Percentiles rank a stretch among this genome's conserved stretches.
Evolutionary conservation across 2,329 filamentous ascomycete genomes (phyloP).

Genomic region (Colletotrichum phormii): DNA sequence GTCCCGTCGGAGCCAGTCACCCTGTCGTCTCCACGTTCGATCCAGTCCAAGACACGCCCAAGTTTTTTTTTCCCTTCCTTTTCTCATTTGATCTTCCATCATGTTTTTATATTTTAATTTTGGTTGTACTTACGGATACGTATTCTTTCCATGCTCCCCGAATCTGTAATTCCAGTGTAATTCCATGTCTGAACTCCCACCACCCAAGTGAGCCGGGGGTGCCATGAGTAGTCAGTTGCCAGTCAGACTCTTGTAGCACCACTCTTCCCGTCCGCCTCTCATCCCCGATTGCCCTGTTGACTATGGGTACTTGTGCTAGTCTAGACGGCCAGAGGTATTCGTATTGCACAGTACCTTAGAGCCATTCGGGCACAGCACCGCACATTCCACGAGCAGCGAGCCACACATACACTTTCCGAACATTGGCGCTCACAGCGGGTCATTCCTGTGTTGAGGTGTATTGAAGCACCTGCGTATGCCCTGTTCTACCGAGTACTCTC

Average conservation of each 20-base stretch:
- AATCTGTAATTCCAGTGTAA: not conserved
- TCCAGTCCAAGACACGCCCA: constrained; percentile 9
- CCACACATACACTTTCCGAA: too few relatives aligned
- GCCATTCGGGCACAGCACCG: not conserved
- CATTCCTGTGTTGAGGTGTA: too few relatives aligned
- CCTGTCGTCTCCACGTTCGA: constrained; percentile 29
- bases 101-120: not conserved
- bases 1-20: constrained; percentile 4
- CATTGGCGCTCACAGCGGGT: too few relatives aligned
- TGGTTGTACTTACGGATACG: not conserved
- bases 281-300: not conserved
- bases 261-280: not conserved
- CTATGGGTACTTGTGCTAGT: not conserved
- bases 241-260: constrained; percentile 2
- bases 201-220: not conserved
- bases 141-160: not conserved
- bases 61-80: not conserved
- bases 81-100: not conserved
- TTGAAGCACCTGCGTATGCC: too few relatives aligned
- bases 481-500: too few relatives aligned
- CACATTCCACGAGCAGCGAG: not conserved
- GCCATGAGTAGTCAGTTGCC: not conserved
- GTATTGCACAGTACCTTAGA: too few relatives aligned
- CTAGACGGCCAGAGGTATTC: not conserved
- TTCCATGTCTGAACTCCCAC: not conserved